These are phyloP conservation scores for Pinus albicaulis DNA, from an alignment of 75 land plant genomes.

Conservation along the genomic window DNA sequence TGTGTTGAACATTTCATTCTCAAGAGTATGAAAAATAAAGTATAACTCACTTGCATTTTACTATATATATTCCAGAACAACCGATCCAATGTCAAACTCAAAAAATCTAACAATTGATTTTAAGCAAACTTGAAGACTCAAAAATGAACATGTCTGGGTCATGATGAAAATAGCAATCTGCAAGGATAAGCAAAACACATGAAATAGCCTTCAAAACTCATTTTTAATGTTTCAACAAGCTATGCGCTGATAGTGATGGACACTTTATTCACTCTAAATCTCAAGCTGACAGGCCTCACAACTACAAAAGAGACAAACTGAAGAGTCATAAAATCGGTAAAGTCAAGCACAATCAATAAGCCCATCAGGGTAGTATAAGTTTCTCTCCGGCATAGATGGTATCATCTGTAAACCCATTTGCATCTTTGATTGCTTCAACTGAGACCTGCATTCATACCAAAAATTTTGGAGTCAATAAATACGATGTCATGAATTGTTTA, in stretches of 20 bases:
- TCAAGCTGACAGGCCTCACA: neutral
- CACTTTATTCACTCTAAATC: neutral
- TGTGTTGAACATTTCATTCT: neutral
- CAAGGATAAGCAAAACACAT: neutral
- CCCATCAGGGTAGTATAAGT: neutral
- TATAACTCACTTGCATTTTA: neutral
- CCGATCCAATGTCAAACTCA: neutral
- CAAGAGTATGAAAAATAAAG: neutral
- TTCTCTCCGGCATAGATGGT: conserved; percentile 3
- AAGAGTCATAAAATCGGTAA: neutral
- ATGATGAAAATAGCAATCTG: neutral
- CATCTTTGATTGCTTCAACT: conserved; percentile 7
- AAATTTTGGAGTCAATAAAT: neutral
- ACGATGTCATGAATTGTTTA: neutral
- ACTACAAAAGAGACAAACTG: neutral
- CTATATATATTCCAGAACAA: neutral
- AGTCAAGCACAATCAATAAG: neutral
- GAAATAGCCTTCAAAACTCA: neutral
- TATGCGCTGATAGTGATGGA: neutral
- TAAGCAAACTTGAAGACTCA: neutral
- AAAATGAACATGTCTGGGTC: neutral
- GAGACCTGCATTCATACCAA: conserved; percentile 6
- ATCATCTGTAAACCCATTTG: conserved; percentile 4
- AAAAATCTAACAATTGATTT: neutral
- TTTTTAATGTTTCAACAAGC: neutral